A percentile compares a stretch with the other conserved stretches of the same genome.
These are phyloP conservation scores for Phytophthora crassamura DNA, from an alignment of 352 stramenopile genomes.

Conservation along the genomic window DNA sequence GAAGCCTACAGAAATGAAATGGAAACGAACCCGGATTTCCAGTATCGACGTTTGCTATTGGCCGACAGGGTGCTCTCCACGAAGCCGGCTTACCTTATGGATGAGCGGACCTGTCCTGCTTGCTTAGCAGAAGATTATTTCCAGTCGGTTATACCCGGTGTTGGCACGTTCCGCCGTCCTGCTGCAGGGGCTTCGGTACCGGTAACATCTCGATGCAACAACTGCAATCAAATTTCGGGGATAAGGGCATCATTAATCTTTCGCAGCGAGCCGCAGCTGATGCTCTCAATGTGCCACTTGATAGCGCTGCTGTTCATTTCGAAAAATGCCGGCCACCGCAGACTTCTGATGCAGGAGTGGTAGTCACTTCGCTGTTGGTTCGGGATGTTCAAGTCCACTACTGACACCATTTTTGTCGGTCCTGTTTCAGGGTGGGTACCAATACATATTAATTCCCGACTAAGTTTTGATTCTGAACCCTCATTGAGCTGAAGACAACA, in stretches of 20 bases:
- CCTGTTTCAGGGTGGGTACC: constrained; percentile 22
- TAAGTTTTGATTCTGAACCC: too few species aligned
- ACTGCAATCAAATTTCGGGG: background rate
- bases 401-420: constrained; percentile 24
- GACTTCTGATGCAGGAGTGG: background rate
- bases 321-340: constrained; percentile 8
- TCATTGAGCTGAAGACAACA: constrained; percentile 16
- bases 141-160: background rate
- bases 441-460: background rate
- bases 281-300: too few species aligned
- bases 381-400: constrained; percentile 22
- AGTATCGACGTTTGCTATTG: background rate
- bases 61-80: background rate
- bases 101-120: background rate
- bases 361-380: constrained; percentile 4
- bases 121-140: background rate
- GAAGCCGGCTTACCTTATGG: background rate
- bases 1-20: background rate
- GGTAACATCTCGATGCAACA: constrained; percentile 2
- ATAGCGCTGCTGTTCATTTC: too few species aligned
- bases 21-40: background rate
- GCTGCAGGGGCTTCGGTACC: background rate
- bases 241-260: constrained; percentile 15
- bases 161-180: constrained; percentile 16
- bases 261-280: background rate